Conservation (phyloP, 2,329 filamentous ascomycete genomes). For the Talaromyces piceae region DNA sequence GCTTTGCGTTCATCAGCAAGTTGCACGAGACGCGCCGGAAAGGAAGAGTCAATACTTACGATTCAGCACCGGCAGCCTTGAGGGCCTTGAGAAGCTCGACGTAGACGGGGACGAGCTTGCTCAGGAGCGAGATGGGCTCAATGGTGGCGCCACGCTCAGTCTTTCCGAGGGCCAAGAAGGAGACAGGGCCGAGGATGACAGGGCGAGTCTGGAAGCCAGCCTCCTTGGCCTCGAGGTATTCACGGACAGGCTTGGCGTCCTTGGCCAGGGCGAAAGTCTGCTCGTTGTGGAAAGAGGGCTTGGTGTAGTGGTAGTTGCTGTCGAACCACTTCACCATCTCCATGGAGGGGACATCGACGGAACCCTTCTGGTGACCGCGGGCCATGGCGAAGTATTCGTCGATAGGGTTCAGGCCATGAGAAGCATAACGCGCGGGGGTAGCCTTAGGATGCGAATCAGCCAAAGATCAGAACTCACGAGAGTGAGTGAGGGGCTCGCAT, state of each 20-base stretch:
- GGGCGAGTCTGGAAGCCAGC: conserved; percentile 88
- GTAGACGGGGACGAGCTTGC: conserved; percentile 91
- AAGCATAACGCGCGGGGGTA: conserved; percentile 86
- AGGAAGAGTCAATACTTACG: too few species aligned
- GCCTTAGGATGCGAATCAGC: conserved; percentile 48
- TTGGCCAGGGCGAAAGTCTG: conserved; percentile 86
- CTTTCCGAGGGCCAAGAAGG: conserved; percentile 96
- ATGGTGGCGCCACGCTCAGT: conserved; percentile 92
- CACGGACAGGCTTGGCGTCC: conserved; percentile 85
- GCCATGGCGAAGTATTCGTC: conserved; percentile 99
- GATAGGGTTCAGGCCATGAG: conserved; percentile 75
- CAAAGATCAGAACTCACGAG: conserved; percentile 10
- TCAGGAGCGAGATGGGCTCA: conserved; percentile 85
- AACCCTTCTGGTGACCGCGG: conserved; percentile 91
- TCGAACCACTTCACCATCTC: conserved; percentile 99
- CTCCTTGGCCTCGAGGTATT: conserved; percentile 97
- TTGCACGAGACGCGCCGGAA: too few species aligned
- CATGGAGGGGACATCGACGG: conserved; percentile 33
- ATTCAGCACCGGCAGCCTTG: conserved; percentile 89
- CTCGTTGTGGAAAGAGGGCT: conserved; percentile 94
- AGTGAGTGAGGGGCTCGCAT: neutral
- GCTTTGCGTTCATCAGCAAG: conserved; percentile 38
- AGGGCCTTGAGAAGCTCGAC: conserved; percentile 86
- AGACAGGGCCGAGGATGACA: conserved; percentile 90
- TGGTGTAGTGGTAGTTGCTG: conserved; percentile 99